These are phyloP conservation scores for Salmacisia buchloeana DNA, from an alignment of 1,284 basidiomycete species.

Conservation along the genomic window DNA sequence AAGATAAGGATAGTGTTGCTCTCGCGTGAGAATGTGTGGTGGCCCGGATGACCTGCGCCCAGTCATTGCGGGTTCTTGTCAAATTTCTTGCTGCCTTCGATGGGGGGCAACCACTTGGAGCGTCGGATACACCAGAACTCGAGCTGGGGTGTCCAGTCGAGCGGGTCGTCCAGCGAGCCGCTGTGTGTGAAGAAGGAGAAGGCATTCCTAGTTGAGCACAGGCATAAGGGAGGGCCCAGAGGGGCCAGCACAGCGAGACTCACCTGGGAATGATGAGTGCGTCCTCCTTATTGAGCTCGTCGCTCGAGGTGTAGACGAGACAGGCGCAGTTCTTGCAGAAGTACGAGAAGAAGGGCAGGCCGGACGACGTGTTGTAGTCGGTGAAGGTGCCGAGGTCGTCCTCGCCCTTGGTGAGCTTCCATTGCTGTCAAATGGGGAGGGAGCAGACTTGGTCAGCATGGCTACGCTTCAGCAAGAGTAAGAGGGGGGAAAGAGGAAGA, in stretches of 20 bases:
- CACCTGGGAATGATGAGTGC: not conserved
- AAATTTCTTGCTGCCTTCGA: too few relatives aligned
- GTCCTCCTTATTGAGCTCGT: not conserved
- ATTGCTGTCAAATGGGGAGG: not conserved
- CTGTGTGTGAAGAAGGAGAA: not conserved
- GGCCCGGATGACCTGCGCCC: too few relatives aligned
- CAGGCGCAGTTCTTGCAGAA: not conserved
- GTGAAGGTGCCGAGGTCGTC: not conserved
- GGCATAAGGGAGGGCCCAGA: not conserved
- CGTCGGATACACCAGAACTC: too few relatives aligned
- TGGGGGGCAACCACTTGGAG: too few relatives aligned
- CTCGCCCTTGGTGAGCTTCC: not conserved
- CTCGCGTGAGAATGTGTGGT: too few relatives aligned
- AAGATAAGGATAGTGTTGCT: too few relatives aligned
- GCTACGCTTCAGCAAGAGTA: too few relatives aligned
- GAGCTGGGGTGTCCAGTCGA: not conserved
- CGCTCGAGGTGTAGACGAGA: not conserved
- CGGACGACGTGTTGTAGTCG: not conserved
- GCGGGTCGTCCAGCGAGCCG: not conserved
- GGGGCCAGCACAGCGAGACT: not conserved
- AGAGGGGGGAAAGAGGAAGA: too few relatives aligned
- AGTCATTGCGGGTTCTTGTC: too few relatives aligned
- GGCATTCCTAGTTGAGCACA: not conserved
- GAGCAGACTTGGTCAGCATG: not conserved
- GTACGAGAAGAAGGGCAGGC: not conserved